Percentiles rank a stretch among this genome's conserved stretches.
These are phyloP conservation scores for Cyberlindnera mrakii DNA, from an alignment of 805 yeast species.

Conservation along the genomic window DNA sequence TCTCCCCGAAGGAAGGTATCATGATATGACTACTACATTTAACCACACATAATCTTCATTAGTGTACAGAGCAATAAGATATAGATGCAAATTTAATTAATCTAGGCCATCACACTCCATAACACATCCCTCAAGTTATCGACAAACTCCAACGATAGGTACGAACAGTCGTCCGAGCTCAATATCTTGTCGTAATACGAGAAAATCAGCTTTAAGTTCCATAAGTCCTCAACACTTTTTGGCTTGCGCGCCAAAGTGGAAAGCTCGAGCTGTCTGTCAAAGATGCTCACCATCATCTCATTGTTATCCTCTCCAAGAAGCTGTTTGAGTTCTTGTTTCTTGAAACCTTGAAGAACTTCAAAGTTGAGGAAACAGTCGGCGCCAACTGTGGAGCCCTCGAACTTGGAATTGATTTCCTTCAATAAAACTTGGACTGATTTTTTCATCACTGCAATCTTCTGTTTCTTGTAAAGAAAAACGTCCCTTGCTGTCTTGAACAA, in stretches of 20 bases:
- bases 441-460: constrained; percentile 24
- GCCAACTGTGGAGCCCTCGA: constrained; percentile 6
- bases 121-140: constrained; percentile 44
- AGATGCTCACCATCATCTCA: constrained; percentile 33
- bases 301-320: constrained; percentile 11
- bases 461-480: constrained; percentile 46
- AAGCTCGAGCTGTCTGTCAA: constrained; percentile 54
- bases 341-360: constrained; percentile 11
- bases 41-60: neutral
- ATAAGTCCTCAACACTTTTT: constrained; percentile 43
- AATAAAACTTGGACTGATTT: constrained; percentile 28
- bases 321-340: constrained; percentile 14
- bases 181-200: constrained; percentile 46
- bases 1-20: constrained; percentile 21
- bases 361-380: constrained; percentile 7
- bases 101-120: constrained; percentile 21
- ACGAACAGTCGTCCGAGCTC: constrained; percentile 30
- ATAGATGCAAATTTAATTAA: neutral
- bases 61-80: neutral
- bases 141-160: constrained; percentile 43
- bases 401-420: constrained; percentile 16
- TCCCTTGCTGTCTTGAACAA: constrained; percentile 24
- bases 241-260: constrained; percentile 37
- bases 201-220: constrained; percentile 59
- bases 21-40: constrained; percentile 2